Base-by-base conservation (phyloP, 148 eudicot species). In the Amaranthus cruentus region DNA sequence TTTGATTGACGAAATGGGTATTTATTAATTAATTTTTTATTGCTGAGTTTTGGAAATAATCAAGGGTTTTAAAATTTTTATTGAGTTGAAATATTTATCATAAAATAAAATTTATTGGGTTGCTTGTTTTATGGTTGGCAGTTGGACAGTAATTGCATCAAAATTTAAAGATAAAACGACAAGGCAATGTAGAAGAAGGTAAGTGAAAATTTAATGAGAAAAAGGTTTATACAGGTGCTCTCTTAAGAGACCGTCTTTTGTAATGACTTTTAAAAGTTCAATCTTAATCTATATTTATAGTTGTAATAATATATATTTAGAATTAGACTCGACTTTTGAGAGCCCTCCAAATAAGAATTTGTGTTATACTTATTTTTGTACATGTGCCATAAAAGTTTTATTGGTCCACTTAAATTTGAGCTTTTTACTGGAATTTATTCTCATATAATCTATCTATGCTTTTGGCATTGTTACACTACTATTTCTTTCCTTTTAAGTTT, bases 101-200 rank as follows among this genome's bases (percentile, higher is more conserved):
- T 28, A 28, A 28, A 28, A 62, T 70, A 28, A 28, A 28, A 62
- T 70, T 18, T 49, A 47, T 28, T 63, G 18, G 6, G 55, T 5
- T 18, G 7, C 7, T 66, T 68, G 12, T 52, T 55, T 43, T 62
- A 28, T 62, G 73, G 66, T 8, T 75, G 87, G 83, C 80, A 94
- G 98, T 81, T 94, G 98, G 98, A 74, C 89, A 13, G 79, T 87
- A 69, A 87, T 94, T 80, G 98, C 98, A 62, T 89, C 97, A 7
- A 94, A 94, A 21, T 91, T 94, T 74, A 87, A 87, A 79, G 96
- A 91, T 81, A 94, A 94, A 81, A 89, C 96, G 11, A 87, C 96
- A 10, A 89, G 98, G 51, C 98, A 94, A 74, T 94, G 98, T 72
- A 83, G 98, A 81, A 89, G 98, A 86, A 94, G 98, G 98, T 94